A percentile compares a stretch with the other conserved stretches of the same genome.
These are phyloP conservation scores for Filobasidium uniguttulatum DNA, from an alignment of 1,284 basidiomycete species.

Conservation along the genomic window DNA sequence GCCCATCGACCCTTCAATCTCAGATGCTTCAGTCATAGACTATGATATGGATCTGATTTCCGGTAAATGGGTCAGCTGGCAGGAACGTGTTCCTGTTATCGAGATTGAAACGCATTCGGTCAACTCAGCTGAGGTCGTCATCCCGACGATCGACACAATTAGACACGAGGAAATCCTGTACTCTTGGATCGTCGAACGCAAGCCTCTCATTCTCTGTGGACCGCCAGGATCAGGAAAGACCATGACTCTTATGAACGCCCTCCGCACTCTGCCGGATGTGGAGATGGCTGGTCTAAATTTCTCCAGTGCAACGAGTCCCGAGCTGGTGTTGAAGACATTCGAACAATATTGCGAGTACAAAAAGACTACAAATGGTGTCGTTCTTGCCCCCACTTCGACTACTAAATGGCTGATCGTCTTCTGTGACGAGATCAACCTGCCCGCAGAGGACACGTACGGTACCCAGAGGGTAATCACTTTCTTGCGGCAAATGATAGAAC, in stretches of 20 bases:
- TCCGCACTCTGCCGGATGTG: slow-evolving; percentile 95
- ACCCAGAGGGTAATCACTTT: slow-evolving; percentile 98
- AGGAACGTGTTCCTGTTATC: slow-evolving; percentile 77
- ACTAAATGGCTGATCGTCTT: slow-evolving; percentile 98
- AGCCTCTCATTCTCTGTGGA: slow-evolving; percentile 94
- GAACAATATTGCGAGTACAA: slow-evolving; percentile 99
- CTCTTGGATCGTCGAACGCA: slow-evolving; percentile 97
- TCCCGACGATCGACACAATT: slow-evolving; percentile 96
- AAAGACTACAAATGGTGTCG: slow-evolving; percentile 92
- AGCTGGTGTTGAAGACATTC: slow-evolving; percentile 96
- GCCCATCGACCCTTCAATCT: slow-evolving; percentile 47
- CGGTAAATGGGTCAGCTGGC: slow-evolving; percentile 87
- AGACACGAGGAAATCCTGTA: slow-evolving; percentile 98
- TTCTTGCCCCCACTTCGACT: slow-evolving; percentile 85
- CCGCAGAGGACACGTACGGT: slow-evolving; percentile 93
- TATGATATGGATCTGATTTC: slow-evolving; percentile 79
- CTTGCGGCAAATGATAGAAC: slow-evolving; percentile 91
- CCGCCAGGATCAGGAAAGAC: slow-evolving; percentile 99
- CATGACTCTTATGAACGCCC: slow-evolving; percentile 98
- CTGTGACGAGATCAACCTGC: slow-evolving; percentile 98
- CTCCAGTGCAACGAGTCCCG: slow-evolving; percentile 95
- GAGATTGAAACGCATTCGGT: slow-evolving; percentile 96
- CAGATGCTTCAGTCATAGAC: slow-evolving; percentile 80
- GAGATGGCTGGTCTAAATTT: slow-evolving; percentile 99
- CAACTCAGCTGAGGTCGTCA: slow-evolving; percentile 88